phyloP scores from a whole-genome alignment of 1,284 basidiomycete species.

The Coriolopsis trogii region DNA sequence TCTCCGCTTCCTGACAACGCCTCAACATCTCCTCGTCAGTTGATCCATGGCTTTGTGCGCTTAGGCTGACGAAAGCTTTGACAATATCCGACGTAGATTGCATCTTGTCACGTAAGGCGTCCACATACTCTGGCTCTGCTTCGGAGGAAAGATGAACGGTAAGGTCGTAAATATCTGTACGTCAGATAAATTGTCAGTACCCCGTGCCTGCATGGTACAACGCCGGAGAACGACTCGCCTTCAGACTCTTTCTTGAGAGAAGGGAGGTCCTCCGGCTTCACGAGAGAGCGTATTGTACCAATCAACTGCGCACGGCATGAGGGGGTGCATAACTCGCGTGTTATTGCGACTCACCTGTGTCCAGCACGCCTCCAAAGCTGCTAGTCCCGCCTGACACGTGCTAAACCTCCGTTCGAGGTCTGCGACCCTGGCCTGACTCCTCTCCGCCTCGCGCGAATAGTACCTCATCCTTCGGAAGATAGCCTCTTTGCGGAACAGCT shows the following conservation, averaged over 20 bases:
- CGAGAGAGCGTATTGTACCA: slow-evolving; percentile 66
- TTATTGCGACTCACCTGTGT: slow-evolving; percentile 60
- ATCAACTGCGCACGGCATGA: slow-evolving; percentile 52
- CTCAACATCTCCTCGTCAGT: slow-evolving; percentile 44
- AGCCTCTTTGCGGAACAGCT: slow-evolving; percentile 79
- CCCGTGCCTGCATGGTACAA: slow-evolving; percentile 4
- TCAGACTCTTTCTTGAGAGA: slow-evolving; percentile 45
- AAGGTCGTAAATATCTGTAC: slow-evolving; percentile 51
- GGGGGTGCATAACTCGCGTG: slow-evolving; percentile 6
- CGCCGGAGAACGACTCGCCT: slow-evolving; percentile 38
- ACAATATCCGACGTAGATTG: slow-evolving; percentile 64
- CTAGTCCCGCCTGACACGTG: slow-evolving; percentile 78
- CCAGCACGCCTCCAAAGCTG: slow-evolving; percentile 89
- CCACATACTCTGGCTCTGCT: slow-evolving; percentile 45
- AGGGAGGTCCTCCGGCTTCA: slow-evolving; percentile 56
- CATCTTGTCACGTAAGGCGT: slow-evolving; percentile 56
- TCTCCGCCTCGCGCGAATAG: slow-evolving; percentile 82
- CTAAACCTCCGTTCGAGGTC: slow-evolving; percentile 76
- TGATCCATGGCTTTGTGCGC: slow-evolving; percentile 35
- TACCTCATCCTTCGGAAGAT: slow-evolving; percentile 91
- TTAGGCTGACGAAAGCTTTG: slow-evolving; percentile 56
- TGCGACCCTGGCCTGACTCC: slow-evolving; percentile 66
- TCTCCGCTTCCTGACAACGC: slow-evolving; percentile 56
- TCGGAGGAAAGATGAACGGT: slow-evolving; percentile 54
- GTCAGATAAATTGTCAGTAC: slow-evolving; percentile 6